A percentile compares a stretch with the other conserved stretches of the same genome.
Evolutionary conservation across 129 eudicot species (phyloP).

Genomic region (Saussurea involucrata): DNA sequence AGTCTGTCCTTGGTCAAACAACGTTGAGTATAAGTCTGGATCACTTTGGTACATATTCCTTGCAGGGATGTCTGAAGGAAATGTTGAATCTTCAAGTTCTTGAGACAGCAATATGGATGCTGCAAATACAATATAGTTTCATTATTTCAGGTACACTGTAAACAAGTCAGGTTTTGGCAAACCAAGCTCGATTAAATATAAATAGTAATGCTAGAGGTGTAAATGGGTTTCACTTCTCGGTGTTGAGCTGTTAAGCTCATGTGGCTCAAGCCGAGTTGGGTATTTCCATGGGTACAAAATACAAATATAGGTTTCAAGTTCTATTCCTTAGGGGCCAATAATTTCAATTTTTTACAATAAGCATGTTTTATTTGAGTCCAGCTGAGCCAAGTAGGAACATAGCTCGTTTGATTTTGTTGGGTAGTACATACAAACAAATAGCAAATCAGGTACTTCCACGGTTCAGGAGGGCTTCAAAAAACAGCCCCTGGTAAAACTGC

Average conservation of each 20-base stretch:
- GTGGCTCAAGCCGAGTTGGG: neutral
- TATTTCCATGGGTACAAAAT: neutral
- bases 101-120: constrained; percentile 37
- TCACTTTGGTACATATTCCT: constrained; percentile 32
- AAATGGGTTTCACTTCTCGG: neutral
- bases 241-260: neutral
- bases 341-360: neutral
- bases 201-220: neutral
- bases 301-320: neutral
- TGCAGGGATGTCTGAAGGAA: constrained; percentile 38
- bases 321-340: neutral
- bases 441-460: neutral
- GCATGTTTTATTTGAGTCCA: neutral
- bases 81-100: constrained; percentile 40
- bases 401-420: neutral
- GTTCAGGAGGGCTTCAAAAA: neutral
- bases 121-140: constrained; percentile 32
- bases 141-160: constrained; percentile 1
- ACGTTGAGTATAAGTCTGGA: constrained; percentile 41
- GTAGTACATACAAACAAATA: neutral
- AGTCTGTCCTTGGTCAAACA: constrained; percentile 58
- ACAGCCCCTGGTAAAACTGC: neutral
- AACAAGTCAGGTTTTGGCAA: neutral
- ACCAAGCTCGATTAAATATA: neutral
- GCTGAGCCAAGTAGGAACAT: neutral